phyloP scores from a whole-genome alignment of 495 filamentous ascomycete genomes.

The Rhizodiscina lignyota region DNA sequence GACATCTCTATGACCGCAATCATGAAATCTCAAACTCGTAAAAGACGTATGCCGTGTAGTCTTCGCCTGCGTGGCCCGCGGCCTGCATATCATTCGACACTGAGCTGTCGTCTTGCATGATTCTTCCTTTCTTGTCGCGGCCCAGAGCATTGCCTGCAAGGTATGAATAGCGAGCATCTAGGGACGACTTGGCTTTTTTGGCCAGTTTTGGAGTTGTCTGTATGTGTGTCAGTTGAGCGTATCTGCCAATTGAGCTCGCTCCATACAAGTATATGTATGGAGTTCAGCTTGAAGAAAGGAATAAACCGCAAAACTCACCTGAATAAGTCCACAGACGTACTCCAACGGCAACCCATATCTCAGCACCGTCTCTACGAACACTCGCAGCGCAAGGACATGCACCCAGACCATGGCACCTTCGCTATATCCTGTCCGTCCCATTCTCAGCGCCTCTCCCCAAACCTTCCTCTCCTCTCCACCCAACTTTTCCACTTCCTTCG shows the following conservation, averaged over 20 bases:
- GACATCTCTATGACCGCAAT: too few relatives aligned
- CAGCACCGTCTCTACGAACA: conserved; percentile 94
- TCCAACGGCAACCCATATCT: conserved; percentile 82
- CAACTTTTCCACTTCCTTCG: conserved; percentile 64
- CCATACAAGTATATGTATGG: conserved; percentile 1
- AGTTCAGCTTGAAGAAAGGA: neutral
- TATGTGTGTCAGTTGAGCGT: too few relatives aligned
- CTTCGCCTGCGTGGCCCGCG: conserved; percentile 47
- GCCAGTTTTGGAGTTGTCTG: conserved; percentile 69
- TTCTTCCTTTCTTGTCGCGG: conserved; percentile 79
- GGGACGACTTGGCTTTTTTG: conserved; percentile 60
- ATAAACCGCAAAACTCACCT: conserved; percentile 37
- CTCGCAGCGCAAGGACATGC: conserved; percentile 74
- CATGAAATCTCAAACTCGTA: conserved; percentile 76
- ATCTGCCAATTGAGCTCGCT: neutral
- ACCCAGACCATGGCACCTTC: conserved; percentile 91
- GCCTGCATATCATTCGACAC: conserved; percentile 64
- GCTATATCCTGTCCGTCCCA: conserved; percentile 77
- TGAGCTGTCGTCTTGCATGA: conserved; percentile 69
- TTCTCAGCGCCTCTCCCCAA: conserved; percentile 75
- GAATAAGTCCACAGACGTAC: conserved; percentile 67
- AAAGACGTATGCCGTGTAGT: conserved; percentile 93
- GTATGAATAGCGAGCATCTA: conserved; percentile 83
- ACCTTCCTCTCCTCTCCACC: conserved; percentile 67
- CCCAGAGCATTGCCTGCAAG: conserved; percentile 91